Evolutionary conservation across 352 stramenopile genomes (phyloP).

Genomic region (Phytophthora meadii): DNA sequence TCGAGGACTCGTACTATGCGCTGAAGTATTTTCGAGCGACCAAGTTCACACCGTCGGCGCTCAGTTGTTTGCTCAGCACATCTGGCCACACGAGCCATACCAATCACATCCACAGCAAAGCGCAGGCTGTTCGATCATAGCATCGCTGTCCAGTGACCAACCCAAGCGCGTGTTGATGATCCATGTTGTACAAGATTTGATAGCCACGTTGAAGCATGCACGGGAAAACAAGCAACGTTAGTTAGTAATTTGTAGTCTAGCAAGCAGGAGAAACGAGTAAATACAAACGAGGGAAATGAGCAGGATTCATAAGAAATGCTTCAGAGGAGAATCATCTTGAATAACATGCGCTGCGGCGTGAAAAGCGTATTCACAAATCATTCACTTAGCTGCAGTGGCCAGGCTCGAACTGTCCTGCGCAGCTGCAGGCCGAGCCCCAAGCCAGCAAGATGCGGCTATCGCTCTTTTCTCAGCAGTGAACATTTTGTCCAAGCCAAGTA

Average conservation of each 20-base stretch:
- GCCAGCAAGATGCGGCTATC: conserved; percentile 16
- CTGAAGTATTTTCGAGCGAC: conserved; percentile 85
- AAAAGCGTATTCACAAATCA: neutral
- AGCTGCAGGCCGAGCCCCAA: conserved; percentile 14
- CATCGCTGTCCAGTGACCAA: conserved; percentile 12
- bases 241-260: conserved; percentile 43
- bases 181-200: conserved; percentile 46
- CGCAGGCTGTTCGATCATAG: conserved; percentile 30
- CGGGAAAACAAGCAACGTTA: conserved; percentile 30
- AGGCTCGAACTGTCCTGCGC: conserved; percentile 13
- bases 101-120: conserved; percentile 34
- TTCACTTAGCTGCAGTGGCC: conserved; percentile 6
- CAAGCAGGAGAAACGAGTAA: conserved; percentile 33
- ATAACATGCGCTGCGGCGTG: too few relatives aligned
- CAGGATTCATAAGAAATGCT: neutral
- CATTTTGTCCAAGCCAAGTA: conserved; percentile 2
- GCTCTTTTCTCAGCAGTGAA: conserved; percentile 19
- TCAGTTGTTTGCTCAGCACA: conserved; percentile 81
- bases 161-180: conserved; percentile 19
- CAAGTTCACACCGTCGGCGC: conserved; percentile 76
- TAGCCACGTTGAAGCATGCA: conserved; percentile 30
- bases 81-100: conserved; percentile 60
- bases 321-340: too few relatives aligned
- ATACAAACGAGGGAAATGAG: conserved; percentile 21
- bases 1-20: conserved; percentile 88